Conservation (phyloP, 108 stramenopile genomes). For the Fistulifera pelliculosa region DNA sequence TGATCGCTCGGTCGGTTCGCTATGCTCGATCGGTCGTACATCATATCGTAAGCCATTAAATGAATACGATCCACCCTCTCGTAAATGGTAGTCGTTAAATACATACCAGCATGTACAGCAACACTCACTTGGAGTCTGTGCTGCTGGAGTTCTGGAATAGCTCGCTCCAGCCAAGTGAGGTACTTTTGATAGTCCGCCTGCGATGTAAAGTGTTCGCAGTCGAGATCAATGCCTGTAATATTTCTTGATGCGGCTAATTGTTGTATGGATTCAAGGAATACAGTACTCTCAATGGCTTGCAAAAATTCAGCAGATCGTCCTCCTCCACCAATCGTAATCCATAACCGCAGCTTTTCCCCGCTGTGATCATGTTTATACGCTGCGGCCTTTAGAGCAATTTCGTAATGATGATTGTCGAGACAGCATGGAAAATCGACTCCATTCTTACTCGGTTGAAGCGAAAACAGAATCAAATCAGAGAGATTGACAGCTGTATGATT, state of each 20-base stretch:
- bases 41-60: slow-evolving; percentile 74
- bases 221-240: slow-evolving; percentile 43
- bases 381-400: slow-evolving; percentile 31
- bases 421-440: slow-evolving; percentile 28
- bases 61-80: slow-evolving; percentile 43
- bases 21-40: neutral
- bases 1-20: neutral
- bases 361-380: slow-evolving; percentile 19
- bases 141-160: slow-evolving; percentile 1
- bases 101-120: slow-evolving; percentile 35
- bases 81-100: slow-evolving; percentile 22
- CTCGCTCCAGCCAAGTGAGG: slow-evolving; percentile 9
- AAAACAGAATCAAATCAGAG: slow-evolving; percentile 65
- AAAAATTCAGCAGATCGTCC: slow-evolving; percentile 21
- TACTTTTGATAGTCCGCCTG: slow-evolving; percentile 28
- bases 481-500: slow-evolving; percentile 30
- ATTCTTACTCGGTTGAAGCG: slow-evolving; percentile 29
- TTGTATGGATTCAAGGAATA: neutral
- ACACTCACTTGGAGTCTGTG: slow-evolving; percentile 13
- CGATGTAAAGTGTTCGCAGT: slow-evolving; percentile 29
- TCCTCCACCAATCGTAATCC: slow-evolving; percentile 33
- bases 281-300: neutral
- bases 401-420: slow-evolving; percentile 38
- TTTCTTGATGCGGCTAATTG: slow-evolving; percentile 6
- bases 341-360: slow-evolving; percentile 19